phyloP scores from a whole-genome alignment of 305 asterid genomes.

The Fraxinus angustifolia region DNA sequence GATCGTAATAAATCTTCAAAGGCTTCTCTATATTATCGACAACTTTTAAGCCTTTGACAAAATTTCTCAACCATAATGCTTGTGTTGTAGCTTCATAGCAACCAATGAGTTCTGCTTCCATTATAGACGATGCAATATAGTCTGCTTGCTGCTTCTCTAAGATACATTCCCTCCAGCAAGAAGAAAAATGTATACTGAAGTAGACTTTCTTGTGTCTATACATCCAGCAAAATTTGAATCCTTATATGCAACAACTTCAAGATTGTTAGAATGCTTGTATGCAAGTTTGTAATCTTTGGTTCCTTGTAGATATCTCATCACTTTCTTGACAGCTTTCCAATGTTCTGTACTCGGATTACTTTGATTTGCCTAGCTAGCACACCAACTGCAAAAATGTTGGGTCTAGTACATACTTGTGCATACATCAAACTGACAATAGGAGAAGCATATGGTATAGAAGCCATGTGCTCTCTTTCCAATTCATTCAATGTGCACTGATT shows the following conservation, averaged over 20 bases:
- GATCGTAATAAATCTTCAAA: not conserved
- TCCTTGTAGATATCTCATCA: not conserved
- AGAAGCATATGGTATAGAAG: too few species aligned
- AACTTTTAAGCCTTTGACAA: not conserved
- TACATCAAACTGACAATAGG: not conserved
- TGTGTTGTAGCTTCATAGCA: too few species aligned
- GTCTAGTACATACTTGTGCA: too few species aligned
- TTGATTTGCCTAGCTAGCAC: not conserved
- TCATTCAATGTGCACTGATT: not conserved
- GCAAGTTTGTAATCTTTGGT: not conserved
- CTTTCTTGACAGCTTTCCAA: not conserved
- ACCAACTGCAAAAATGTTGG: too few species aligned
- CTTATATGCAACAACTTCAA: not conserved
- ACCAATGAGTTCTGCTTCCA: too few species aligned
- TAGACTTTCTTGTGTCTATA: not conserved
- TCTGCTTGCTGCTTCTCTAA: too few species aligned
- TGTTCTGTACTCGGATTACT: not conserved
- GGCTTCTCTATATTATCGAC: not conserved
- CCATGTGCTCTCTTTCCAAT: too few species aligned
- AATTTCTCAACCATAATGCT: not conserved
- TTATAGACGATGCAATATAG: too few species aligned
- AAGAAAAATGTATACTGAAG: not conserved
- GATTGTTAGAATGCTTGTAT: not conserved
- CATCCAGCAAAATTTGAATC: not conserved
- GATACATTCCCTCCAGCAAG: not conserved